Evolutionary conservation across 805 yeast genomes (phyloP), one percentile per base, ranked within the genome.

Genomic region (Jamesozyma spencerorum): DNA sequence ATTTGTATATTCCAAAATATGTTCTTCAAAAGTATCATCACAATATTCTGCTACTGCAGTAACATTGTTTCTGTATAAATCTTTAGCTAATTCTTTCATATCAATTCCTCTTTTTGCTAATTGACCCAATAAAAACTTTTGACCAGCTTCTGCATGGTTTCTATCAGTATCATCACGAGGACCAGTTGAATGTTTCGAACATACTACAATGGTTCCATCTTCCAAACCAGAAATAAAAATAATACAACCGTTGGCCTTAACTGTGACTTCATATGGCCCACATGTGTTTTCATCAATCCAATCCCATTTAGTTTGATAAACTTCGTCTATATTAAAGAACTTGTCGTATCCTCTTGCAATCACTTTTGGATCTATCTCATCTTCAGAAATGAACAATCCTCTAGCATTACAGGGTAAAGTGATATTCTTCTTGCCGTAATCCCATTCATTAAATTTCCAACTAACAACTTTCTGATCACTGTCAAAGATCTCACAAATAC

Each of bases 31-130:
- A 0, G 60, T 62, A 53, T 92, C 98, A 57, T 92, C 96, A 60
- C 99, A 92, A 28, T 75, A 71, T 61, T 92, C 99, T 0, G 88
- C 87, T 1, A 87, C 95, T 0, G 95, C 95, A 1, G 99, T 92
- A 27, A 76, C 53, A 41, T 77, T 73, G 46, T 67, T 49, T 1
- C 60, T 50, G 49, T 70, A 71, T 6, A 92, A 64, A 1, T 61
- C 58, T 29, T 53, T 50, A 0, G 85, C 97, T 32, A 92, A 71
- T 0, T 74, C 74, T 11, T 51, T 47, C 2, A 69, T 45, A 3
- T 71, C 55, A 7, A 70, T 57, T 0, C 72, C 75, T 1, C 45
- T 46, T 1, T 43, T 19, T 0, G 51, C 45, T 31, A 92, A 62
- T 47, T 85, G 94, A 13, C 45, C 42, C 37, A 68, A 63, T 7